These are phyloP conservation scores for Anacardium occidentale DNA, from an alignment of 345 rosid species.

Conservation along the genomic window DNA sequence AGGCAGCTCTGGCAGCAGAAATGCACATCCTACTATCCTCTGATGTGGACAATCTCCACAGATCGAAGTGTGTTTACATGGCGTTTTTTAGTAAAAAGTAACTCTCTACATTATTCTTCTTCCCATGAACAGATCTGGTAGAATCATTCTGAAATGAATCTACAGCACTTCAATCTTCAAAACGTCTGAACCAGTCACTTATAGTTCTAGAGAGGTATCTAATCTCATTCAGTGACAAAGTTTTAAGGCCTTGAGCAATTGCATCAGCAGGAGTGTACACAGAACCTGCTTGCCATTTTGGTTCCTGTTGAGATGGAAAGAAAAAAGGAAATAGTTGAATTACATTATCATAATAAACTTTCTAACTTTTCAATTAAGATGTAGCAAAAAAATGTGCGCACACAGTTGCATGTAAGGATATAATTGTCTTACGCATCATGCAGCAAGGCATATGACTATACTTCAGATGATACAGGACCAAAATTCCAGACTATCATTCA, in stretches of 20 bases:
- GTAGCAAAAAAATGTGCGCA: too few species aligned
- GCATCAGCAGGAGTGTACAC: conserved; percentile 90
- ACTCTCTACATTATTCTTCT: conserved; percentile 6
- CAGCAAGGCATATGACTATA: background rate
- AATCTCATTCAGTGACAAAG: conserved; percentile 62
- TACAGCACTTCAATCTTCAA: conserved; percentile 41
- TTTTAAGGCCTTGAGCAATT: conserved; percentile 77
- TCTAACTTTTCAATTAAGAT: background rate
- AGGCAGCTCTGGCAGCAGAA: background rate
- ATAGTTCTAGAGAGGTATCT: conserved; percentile 67
- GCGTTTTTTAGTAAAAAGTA: background rate
- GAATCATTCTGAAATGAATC: background rate
- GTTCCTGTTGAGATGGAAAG: conserved; percentile 50
- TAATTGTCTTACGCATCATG: background rate
- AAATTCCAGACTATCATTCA: background rate
- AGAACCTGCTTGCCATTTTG: conserved; percentile 78
- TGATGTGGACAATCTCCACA: too few species aligned
- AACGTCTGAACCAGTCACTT: conserved; percentile 64
- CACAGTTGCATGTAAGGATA: background rate
- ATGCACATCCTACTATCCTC: background rate
- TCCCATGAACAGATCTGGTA: background rate
- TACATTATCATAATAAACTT: conserved; percentile 1
- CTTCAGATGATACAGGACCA: background rate
- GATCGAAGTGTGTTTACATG: background rate
- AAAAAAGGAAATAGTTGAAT: background rate